These are phyloP conservation scores for Torulaspora delbrueckii DNA, from an alignment of 805 yeast species.

Conservation along the genomic window DNA sequence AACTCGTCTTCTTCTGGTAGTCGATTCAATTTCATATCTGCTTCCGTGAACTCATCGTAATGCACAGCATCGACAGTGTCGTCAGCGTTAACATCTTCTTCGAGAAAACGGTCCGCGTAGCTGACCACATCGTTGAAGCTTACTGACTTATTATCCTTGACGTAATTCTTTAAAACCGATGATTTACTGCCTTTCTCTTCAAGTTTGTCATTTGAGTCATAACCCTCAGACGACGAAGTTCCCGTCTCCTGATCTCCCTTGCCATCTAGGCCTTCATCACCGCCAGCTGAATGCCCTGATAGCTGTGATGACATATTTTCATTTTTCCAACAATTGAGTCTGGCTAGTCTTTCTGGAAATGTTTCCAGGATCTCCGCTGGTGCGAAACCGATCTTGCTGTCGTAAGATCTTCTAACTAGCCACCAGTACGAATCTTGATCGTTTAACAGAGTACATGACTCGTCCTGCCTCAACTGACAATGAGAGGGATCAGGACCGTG, in stretches of 20 bases:
- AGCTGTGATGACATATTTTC: slow-evolving; percentile 47
- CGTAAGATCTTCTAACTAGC: slow-evolving; percentile 60
- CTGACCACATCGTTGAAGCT: slow-evolving; percentile 34
- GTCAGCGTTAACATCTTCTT: slow-evolving; percentile 23
- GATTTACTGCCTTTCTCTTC: slow-evolving; percentile 9
- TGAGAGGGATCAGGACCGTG: slow-evolving; percentile 92
- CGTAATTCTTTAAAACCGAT: slow-evolving; percentile 11
- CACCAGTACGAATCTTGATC: slow-evolving; percentile 97
- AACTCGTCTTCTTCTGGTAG: slow-evolving; percentile 24
- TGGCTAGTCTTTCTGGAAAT: slow-evolving; percentile 82
- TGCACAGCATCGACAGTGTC: slow-evolving; percentile 24
- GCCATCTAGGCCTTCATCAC: slow-evolving; percentile 7
- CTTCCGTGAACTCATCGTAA: slow-evolving; percentile 38
- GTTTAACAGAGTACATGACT: slow-evolving; percentile 73
- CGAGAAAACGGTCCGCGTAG: slow-evolving; percentile 32
- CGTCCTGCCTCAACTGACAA: slow-evolving; percentile 72
- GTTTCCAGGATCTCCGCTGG: slow-evolving; percentile 96
- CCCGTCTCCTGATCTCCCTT: slow-evolving; percentile 7
- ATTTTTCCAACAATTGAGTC: slow-evolving; percentile 88
- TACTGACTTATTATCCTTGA: slow-evolving; percentile 30
- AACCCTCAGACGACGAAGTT: neutral
- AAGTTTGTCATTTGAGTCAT: neutral
- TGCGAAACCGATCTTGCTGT: slow-evolving; percentile 82
- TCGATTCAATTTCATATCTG: slow-evolving; percentile 25
- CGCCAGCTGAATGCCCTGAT: slow-evolving; percentile 6